Conservation (phyloP, 73 alveolate species). For the Paramecium pentaurelia region DNA sequence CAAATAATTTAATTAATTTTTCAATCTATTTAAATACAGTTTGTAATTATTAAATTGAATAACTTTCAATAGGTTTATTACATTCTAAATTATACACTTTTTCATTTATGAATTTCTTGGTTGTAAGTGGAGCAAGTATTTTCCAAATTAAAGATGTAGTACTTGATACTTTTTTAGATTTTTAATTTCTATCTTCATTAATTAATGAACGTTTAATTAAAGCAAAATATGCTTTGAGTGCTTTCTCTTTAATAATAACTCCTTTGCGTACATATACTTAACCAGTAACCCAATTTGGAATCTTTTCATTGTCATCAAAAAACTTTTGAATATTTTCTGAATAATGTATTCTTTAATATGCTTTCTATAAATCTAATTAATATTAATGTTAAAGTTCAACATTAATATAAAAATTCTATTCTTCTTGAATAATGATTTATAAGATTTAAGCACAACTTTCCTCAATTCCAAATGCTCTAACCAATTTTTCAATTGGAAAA, state of each 20-base stretch:
- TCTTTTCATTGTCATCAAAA: not conserved
- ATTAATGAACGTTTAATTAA: not conserved
- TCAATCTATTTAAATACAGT: not conserved
- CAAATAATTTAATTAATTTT: not conserved
- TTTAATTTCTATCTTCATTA: not conserved
- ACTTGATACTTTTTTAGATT: not conserved
- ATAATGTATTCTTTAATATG: constrained; percentile 9
- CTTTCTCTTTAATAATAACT: not conserved
- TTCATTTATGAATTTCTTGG: not conserved
- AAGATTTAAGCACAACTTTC: constrained; percentile 16
- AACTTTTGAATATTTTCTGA: not conserved
- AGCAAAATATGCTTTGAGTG: not conserved
- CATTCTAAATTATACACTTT: not conserved
- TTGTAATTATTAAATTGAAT: not conserved
- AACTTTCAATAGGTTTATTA: not conserved
- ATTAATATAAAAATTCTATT: not conserved
- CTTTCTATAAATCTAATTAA: not conserved
- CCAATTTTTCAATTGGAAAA: not conserved
- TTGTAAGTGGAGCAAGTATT: not conserved
- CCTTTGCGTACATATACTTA: constrained; percentile 18
- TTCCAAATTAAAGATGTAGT: not conserved
- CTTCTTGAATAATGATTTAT: not conserved
- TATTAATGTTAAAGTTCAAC: not conserved
- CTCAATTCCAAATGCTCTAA: not conserved
- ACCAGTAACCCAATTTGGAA: constrained; percentile 20